A percentile compares a stretch with the other conserved stretches of the same genome.
Evolutionary conservation across 139 green algal species (phyloP).

Genomic region (Micractinium sp.): DNA sequence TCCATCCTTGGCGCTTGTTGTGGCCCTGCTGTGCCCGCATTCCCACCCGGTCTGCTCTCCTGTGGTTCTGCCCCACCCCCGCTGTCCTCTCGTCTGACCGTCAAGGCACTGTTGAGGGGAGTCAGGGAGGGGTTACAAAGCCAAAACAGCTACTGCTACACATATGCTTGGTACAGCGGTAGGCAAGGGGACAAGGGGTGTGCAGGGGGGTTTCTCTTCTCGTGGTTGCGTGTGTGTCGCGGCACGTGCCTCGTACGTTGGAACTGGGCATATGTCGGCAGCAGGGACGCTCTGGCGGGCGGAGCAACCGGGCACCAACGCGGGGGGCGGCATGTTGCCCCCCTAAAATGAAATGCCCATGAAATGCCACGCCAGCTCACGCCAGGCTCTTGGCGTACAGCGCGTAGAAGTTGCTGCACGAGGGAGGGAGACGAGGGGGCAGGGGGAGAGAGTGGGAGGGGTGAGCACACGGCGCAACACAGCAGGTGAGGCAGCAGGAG

Average conservation of each 20-base stretch:
- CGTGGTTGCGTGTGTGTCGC: neutral
- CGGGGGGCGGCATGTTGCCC: neutral
- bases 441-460: neutral
- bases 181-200: neutral
- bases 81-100: too few relatives aligned
- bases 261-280: neutral
- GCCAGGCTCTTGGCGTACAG: slow-evolving; percentile 17
- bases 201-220: neutral
- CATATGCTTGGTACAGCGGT: neutral
- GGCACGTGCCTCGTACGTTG: slow-evolving; percentile 8
- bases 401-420: slow-evolving; percentile 2
- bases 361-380: neutral
- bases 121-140: too few relatives aligned
- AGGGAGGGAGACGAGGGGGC: neutral
- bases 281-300: neutral
- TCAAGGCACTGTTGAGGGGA: too few relatives aligned
- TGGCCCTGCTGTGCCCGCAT: too few relatives aligned
- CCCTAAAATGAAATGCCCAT: neutral
- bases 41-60: too few relatives aligned
- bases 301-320: neutral
- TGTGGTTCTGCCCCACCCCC: too few relatives aligned
- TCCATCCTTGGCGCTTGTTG: too few relatives aligned
- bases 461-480: neutral
- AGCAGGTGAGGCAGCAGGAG: too few relatives aligned
- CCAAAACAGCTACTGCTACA: neutral